Base-by-base conservation (phyloP, 1,139 yeast genomes). In the Nakaseomyces sp. region DNA sequence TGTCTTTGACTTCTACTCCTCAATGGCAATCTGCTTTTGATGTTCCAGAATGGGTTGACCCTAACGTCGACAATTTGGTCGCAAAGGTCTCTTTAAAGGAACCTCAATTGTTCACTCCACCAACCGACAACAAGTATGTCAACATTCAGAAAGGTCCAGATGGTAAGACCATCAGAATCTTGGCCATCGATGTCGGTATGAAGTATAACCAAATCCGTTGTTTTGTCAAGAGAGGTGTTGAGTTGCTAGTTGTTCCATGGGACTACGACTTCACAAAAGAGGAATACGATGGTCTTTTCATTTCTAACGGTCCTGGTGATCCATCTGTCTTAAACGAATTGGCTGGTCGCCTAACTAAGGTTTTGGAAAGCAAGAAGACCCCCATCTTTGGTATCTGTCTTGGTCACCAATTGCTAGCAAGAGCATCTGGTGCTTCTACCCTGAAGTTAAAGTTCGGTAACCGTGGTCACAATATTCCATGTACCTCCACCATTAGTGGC, bases 261-360 rank as follows among this genome's bases (percentile, higher is more conserved):
- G 81, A 93, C 65, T 78, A 88, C 63, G 96, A 89, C 66, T 81
- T 84, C 63, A 70, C 84, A 49, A 59, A 66, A 41, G 91, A 86
- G 63, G 72, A 77, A 50, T 93, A 83, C 64, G 97, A 93, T 65
- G 99, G 98, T 71, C 73, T 93, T 59, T 93, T 93, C 68, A 74
- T 91, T 54, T 88, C 97, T 47, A 93, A 93, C 67, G 99, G 99
- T 72, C 99, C 99, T 36, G 99, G 99, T 76, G 97, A 93, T 70
- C 99, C 99, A 47, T 77, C 94, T 38, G 86, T 84, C 47, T 74
- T 93, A 79, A 65, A 77, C 24, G 60, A 57, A 17, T 49, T 64
- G 24, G 51, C 58, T 15, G 45, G 47, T n/a, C 78, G 76, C 53
- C 70, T 91, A 58, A 58, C 73, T 43, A 65, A 61, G 41, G 85